Evolutionary conservation across 2,329 filamentous ascomycete genomes (phyloP).

Genomic region (Colletotrichum falcatum): DNA sequence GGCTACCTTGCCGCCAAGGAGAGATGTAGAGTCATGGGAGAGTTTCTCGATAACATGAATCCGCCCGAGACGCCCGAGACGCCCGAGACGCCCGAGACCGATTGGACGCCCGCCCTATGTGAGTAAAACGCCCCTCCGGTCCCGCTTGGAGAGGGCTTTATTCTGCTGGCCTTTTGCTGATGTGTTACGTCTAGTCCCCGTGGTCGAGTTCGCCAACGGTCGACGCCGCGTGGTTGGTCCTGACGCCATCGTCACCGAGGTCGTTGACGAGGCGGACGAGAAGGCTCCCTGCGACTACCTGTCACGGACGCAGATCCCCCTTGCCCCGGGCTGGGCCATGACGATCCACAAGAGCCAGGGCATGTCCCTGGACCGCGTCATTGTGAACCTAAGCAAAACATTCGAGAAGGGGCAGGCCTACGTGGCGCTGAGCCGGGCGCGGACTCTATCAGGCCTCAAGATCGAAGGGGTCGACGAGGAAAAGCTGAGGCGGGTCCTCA

Average conservation of each 20-base stretch:
- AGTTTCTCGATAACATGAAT: no score
- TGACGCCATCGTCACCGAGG: slow-evolving; percentile 60
- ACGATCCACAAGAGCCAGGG: slow-evolving; percentile 74
- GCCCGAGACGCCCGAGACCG: no score
- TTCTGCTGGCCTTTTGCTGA: no score
- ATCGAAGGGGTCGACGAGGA: slow-evolving; percentile 47
- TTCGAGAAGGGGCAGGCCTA: slow-evolving; percentile 72
- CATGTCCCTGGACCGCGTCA: slow-evolving; percentile 70
- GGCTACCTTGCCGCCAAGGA: not conserved
- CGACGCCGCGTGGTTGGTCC: slow-evolving; percentile 59
- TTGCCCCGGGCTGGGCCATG: slow-evolving; percentile 71
- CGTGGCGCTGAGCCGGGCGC: slow-evolving; percentile 71
- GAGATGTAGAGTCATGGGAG: no score
- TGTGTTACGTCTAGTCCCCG: not conserved
- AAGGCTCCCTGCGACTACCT: slow-evolving; percentile 60
- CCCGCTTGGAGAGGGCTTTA: not conserved
- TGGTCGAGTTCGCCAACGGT: slow-evolving; percentile 65
- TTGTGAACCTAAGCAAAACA: slow-evolving; percentile 62
- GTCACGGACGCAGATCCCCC: slow-evolving; percentile 70
- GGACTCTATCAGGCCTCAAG: slow-evolving; percentile 61
- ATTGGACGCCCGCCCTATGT: no score
- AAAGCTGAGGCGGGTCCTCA: not conserved
- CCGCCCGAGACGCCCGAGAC: no score
- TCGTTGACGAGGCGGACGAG: no score
- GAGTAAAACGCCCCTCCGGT: not conserved